These are phyloP conservation scores for Mycena amicta DNA, from an alignment of 768 basidiomycete genomes.

Conservation along the genomic window DNA sequence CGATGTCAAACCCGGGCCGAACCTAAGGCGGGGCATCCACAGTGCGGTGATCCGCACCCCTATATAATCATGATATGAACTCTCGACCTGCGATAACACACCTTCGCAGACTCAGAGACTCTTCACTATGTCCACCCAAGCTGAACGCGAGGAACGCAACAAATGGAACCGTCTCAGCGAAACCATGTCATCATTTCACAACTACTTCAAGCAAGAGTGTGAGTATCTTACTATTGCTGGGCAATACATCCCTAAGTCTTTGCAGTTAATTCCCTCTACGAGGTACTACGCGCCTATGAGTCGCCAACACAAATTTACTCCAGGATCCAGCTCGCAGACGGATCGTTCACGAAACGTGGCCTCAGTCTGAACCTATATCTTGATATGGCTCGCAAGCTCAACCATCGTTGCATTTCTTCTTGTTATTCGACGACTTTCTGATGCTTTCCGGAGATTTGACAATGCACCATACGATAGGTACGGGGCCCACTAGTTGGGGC, in stretches of 20 bases:
- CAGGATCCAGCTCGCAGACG: slow-evolving; percentile 50
- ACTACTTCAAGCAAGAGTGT: slow-evolving; percentile 54
- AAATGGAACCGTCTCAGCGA: slow-evolving; percentile 33
- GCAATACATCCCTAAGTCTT: too few relatives aligned
- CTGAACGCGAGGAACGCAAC: slow-evolving; percentile 21
- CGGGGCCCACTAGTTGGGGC: too few relatives aligned
- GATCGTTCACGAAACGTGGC: slow-evolving; percentile 48
- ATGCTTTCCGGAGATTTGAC: slow-evolving; percentile 45
- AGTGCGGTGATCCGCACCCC: neutral
- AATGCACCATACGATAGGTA: slow-evolving; percentile 59
- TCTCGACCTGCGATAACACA: neutral
- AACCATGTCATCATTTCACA: slow-evolving; percentile 41
- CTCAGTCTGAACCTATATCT: slow-evolving; percentile 47
- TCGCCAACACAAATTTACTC: neutral
- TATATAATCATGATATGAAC: neutral
- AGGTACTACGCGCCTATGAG: slow-evolving; percentile 29
- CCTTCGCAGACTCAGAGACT: neutral
- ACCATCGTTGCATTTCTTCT: slow-evolving; percentile 36
- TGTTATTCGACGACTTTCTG: neutral
- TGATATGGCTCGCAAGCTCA: slow-evolving; percentile 38
- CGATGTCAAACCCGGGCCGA: too few relatives aligned
- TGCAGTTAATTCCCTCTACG: slow-evolving; percentile 48
- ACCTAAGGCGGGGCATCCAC: too few relatives aligned
- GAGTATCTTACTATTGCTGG: neutral
- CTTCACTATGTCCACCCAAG: neutral